A percentile compares a stretch with the other conserved stretches of the same genome.
Conservation (phyloP, 1,284 basidiomycete genomes). For the Cryptococcus maquisensis region DNA sequence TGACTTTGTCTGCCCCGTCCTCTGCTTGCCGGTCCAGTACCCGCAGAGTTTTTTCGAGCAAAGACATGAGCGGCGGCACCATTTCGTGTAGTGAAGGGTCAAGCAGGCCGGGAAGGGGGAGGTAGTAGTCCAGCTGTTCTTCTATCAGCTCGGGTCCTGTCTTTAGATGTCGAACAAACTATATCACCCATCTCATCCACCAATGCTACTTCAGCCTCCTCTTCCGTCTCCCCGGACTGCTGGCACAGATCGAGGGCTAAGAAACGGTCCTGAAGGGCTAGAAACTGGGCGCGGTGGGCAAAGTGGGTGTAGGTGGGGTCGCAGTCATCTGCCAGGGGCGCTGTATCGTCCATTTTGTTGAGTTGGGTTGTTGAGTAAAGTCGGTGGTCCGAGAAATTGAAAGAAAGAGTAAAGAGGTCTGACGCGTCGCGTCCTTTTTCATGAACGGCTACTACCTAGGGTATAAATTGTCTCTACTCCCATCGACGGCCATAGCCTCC, state of each 20-base stretch:
- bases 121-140: slow-evolving; percentile 76
- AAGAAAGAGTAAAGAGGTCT: no score
- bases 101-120: slow-evolving; percentile 89
- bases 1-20: slow-evolving; percentile 8
- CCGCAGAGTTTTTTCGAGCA: slow-evolving; percentile 61
- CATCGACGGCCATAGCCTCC: no score
- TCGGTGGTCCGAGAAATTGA: no score
- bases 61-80: slow-evolving; percentile 68
- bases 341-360: background rate
- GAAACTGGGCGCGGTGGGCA: slow-evolving; percentile 55
- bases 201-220: slow-evolving; percentile 55
- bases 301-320: slow-evolving; percentile 49
- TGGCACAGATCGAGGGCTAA: slow-evolving; percentile 54
- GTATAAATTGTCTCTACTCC: no score
- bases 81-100: slow-evolving; percentile 89
- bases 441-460: no score
- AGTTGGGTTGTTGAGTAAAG: no score
- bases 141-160: slow-evolving; percentile 1
- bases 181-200: slow-evolving; percentile 50
- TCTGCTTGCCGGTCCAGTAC: slow-evolving; percentile 39
- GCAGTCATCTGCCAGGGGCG: slow-evolving; percentile 32
- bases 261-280: slow-evolving; percentile 55
- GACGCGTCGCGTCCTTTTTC: no score
- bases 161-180: slow-evolving; percentile 24
- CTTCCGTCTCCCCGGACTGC: slow-evolving; percentile 49